Evolutionary conservation across 2,329 filamentous ascomycete species (phyloP).

Genomic region (Scedosporium minutisporum): DNA sequence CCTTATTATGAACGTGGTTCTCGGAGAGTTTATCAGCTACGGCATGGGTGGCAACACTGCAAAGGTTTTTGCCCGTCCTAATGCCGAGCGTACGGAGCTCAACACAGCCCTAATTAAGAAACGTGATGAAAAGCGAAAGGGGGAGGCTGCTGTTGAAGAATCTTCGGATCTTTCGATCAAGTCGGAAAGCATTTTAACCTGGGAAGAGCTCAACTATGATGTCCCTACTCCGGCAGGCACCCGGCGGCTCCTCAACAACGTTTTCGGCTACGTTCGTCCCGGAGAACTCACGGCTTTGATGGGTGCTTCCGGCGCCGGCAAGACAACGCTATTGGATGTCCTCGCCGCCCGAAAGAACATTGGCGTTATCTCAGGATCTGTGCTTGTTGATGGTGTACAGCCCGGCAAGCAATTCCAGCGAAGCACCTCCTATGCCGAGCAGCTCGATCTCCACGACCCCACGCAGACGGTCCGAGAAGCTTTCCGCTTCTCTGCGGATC

Average conservation of each 20-base stretch:
- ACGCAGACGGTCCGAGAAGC: slow-evolving; percentile 55
- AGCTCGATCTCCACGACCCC: slow-evolving; percentile 52
- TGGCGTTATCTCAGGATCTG: slow-evolving; percentile 46
- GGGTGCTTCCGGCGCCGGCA: slow-evolving; percentile 78
- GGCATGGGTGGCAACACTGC: slow-evolving; percentile 74
- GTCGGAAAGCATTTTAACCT: slow-evolving; percentile 65
- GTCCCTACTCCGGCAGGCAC: slow-evolving; percentile 50
- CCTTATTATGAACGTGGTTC: slow-evolving; percentile 62
- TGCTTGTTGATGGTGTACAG: slow-evolving; percentile 46
- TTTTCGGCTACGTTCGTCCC: slow-evolving; percentile 63
- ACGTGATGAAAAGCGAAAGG: slow-evolving; percentile 43
- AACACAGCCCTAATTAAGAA: slow-evolving; percentile 55
- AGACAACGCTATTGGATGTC: slow-evolving; percentile 76
- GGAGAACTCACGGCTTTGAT: slow-evolving; percentile 71
- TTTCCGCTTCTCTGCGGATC: slow-evolving; percentile 51
- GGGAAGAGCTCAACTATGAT: slow-evolving; percentile 76
- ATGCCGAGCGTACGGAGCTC: slow-evolving; percentile 55
- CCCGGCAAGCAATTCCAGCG: slow-evolving; percentile 52
- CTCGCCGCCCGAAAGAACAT: slow-evolving; percentile 54
- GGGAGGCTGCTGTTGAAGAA: slow-evolving; percentile 31
- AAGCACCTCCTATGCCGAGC: slow-evolving; percentile 53
- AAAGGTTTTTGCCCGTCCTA: slow-evolving; percentile 65
- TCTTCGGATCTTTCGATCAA: slow-evolving; percentile 44
- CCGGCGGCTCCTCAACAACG: slow-evolving; percentile 43
- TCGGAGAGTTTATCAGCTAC: slow-evolving; percentile 70